Base-by-base conservation (phyloP, 345 rosid species). In the Barbarea vulgaris region DNA sequence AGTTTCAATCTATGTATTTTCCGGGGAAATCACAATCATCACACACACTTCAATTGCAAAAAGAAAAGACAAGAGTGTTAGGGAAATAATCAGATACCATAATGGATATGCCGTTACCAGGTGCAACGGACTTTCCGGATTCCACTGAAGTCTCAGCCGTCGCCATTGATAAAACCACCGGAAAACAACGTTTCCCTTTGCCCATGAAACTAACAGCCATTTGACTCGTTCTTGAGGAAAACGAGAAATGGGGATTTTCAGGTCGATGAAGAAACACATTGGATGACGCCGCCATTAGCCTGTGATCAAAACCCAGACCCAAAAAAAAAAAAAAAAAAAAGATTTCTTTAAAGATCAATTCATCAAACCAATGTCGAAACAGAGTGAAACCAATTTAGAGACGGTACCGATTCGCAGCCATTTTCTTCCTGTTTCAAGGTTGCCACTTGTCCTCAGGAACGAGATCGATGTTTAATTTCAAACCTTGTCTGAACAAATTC, bases 131-230 rank as follows among this genome's bases (percentile, higher is more conserved):
- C 11, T 69, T 72, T 7, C 30, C 56, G 3, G 61, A 17, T 55
- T 24, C 58, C 24, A 13, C 27, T 41, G 34, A 59, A 46, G 64
- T 52, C 54, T 39, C 46, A n/a, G 83, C 15, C 39, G 81, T 41
- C 1, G 84, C 78, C 87, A 83, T 72, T 19, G 85, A 74, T 54
- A 74, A 48, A 47, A 65, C 76, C 36, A 78, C 52, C 27, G 77
- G 63, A 66, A 30, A 21, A 58, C 15, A 59, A 6, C 63, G 69
- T 57, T 14, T 72, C 33, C 22, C 44, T 6, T 63, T 64, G 37
- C 48, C 31, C 7, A 19, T 0, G 24, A 76, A 62, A 61, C 61
- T 42, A 53, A 62, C 59, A 17, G 30, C 51, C 52, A 36, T 36
- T 46, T 66, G 52, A 75, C n/a, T 65, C 59, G 13, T 66, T 74